phyloP scores from a whole-genome alignment of 169 alveolate species.

The Besnoitia besnoiti region DNA sequence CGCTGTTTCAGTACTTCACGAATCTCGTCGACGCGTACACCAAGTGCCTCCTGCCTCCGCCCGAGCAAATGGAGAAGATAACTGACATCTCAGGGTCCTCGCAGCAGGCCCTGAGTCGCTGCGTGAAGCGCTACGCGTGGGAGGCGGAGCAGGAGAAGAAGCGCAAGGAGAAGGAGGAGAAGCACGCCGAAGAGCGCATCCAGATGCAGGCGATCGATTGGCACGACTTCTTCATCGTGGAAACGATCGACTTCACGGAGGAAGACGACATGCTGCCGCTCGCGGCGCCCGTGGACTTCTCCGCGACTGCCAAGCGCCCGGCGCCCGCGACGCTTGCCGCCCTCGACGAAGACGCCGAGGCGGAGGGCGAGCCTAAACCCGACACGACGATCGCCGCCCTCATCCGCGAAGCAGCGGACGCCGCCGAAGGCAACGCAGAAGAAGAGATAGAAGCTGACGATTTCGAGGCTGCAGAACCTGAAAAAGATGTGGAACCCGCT shows the following conservation, averaged over 20 bases:
- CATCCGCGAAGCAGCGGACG: slow-evolving; percentile 61
- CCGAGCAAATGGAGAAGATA: slow-evolving; percentile 85
- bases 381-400: slow-evolving; percentile 56
- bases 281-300: slow-evolving; percentile 70
- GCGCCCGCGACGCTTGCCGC: slow-evolving; percentile 51
- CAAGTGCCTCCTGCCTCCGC: slow-evolving; percentile 91
- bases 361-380: slow-evolving; percentile 23
- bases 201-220: slow-evolving; percentile 89
- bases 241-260: slow-evolving; percentile 85
- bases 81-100: slow-evolving; percentile 82
- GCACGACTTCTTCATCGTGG: slow-evolving; percentile 90
- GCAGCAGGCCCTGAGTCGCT: slow-evolving; percentile 77
- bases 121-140: slow-evolving; percentile 79
- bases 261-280: slow-evolving; percentile 71
- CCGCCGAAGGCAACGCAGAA: slow-evolving; percentile 52
- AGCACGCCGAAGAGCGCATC: slow-evolving; percentile 81
- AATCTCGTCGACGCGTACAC: slow-evolving; percentile 93
- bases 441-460: slow-evolving; percentile 68
- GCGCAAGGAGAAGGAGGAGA: slow-evolving; percentile 80
- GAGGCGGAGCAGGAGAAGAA: slow-evolving; percentile 87
- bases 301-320: slow-evolving; percentile 36
- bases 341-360: slow-evolving; percentile 32
- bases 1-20: slow-evolving; percentile 93
- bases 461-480: not conserved
- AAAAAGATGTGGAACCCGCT: not conserved